Evolutionary conservation across 148 eudicot species (phyloP), one percentile per base, ranked within the genome.

Genomic region (Arbutus unedo): DNA sequence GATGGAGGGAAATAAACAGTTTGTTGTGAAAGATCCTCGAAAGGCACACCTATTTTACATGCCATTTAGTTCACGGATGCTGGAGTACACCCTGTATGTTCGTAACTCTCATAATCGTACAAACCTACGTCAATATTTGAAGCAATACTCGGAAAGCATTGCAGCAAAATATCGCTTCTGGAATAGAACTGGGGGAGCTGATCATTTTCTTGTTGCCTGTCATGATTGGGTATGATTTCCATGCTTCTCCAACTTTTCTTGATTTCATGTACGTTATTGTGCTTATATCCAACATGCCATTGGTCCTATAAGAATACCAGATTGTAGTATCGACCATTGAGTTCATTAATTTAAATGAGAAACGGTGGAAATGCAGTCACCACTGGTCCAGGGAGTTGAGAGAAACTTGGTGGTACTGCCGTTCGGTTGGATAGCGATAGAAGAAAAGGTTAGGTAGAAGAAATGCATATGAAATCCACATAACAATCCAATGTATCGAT

Each of bases 191-290:
- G 85, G 84, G 38, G 98, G 96, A 80, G 89, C 93, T 6, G 95
- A 92, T 91, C 95, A 95, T 84, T 94, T 94, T 78, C 82, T 93
- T 21, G 94, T 92, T 83, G 96, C 92, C 74, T 94, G 98, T 84
- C 97, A 95, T 86, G 98, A 93, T 83, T 94, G 98, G 98, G 98
- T 93, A 85, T 77, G 91, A 59, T 84, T 89, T 78, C 76, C 83
- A 73, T 67, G 5, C 4, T 6, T 60, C 4, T 23, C 0, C 60
- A 21, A 45, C 67, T 15, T 54, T 73, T 57, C 43, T 3, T 48
- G 56, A 51, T 49, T 4, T 79, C 6, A 23, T 4, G 25, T 59
- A 59, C 53, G 64, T 59, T 18, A 19, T 59, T 19, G 64, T 19
- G 64, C 38, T 0, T 62, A 62, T 62, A 21, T 62, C 21, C 38